phyloP scores from a whole-genome alignment of 129 eudicot species.

The Heracleum sosnowskyi region DNA sequence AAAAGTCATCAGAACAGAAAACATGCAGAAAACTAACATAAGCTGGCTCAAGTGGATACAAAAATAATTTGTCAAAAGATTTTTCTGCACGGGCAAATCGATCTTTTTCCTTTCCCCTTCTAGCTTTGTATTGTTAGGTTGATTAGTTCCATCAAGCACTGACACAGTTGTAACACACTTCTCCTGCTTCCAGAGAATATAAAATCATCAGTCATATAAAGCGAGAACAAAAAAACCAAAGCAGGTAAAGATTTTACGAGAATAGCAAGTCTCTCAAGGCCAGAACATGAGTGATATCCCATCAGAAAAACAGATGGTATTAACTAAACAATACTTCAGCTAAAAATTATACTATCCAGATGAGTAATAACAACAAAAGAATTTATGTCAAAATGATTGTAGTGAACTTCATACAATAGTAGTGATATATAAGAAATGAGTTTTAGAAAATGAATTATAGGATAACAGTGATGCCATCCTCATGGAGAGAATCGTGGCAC shows the following conservation, averaged over 20 bases:
- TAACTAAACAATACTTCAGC: neutral
- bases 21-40: constrained; percentile 3
- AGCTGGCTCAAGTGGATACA: constrained; percentile 62
- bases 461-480: neutral
- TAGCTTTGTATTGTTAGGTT: constrained; percentile 43
- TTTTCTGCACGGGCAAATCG: constrained; percentile 88
- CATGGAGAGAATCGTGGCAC: neutral
- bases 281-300: neutral
- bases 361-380: neutral
- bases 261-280: neutral
- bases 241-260: neutral
- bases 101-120: constrained; percentile 52
- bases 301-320: neutral
- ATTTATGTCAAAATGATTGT: neutral
- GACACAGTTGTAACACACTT: constrained; percentile 26
- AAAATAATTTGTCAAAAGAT: constrained; percentile 83
- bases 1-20: neutral
- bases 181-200: constrained; percentile 36
- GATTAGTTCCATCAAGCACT: constrained; percentile 29
- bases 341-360: too few relatives aligned
- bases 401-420: neutral
- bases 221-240: neutral
- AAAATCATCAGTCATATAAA: neutral
- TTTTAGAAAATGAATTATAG: neutral
- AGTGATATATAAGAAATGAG: neutral